A percentile compares a stretch with the other conserved stretches of the same genome.
Evolutionary conservation across 1,284 basidiomycete genomes (phyloP).

Genomic region (Pseudozyma sp.): DNA sequence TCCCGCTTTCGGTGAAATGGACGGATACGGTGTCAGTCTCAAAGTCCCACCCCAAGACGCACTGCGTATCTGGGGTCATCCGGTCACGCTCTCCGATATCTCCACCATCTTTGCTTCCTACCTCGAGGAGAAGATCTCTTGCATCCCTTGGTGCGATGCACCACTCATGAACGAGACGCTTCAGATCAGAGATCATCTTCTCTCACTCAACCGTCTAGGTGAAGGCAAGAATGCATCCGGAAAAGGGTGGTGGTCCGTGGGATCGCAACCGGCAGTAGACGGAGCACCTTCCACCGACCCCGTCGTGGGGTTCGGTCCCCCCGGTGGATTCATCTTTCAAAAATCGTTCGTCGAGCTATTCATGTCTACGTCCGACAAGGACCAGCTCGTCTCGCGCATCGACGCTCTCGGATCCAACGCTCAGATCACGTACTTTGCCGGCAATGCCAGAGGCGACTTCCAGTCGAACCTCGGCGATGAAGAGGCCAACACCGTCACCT

Average conservation of each 20-base stretch:
- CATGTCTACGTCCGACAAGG: slow-evolving; percentile 76
- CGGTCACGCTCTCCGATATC: slow-evolving; percentile 78
- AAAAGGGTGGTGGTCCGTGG: slow-evolving; percentile 87
- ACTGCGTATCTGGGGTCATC: slow-evolving; percentile 83
- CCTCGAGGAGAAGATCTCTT: slow-evolving; percentile 76
- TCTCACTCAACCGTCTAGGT: slow-evolving; percentile 74
- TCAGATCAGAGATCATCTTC: slow-evolving; percentile 82
- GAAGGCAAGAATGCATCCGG: slow-evolving; percentile 11
- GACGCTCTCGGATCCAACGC: slow-evolving; percentile 73
- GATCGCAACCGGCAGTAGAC: slow-evolving; percentile 81
- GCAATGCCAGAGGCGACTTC: slow-evolving; percentile 73
- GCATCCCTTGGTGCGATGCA: slow-evolving; percentile 89
- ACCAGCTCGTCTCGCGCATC: slow-evolving; percentile 76
- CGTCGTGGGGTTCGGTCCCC: slow-evolving; percentile 91
- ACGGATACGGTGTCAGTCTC: slow-evolving; percentile 66
- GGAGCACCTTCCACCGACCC: slow-evolving; percentile 69
- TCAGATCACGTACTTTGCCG: slow-evolving; percentile 86
- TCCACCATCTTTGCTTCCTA: slow-evolving; percentile 83
- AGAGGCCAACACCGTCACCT: slow-evolving; percentile 71
- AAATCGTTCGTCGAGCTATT: slow-evolving; percentile 99
- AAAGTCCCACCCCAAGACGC: slow-evolving; percentile 74
- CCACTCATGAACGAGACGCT: slow-evolving; percentile 87
- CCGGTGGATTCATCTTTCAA: slow-evolving; percentile 92
- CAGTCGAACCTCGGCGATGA: slow-evolving; percentile 68
- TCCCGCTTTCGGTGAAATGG: slow-evolving; percentile 67